Evolutionary conservation across 2,329 filamentous ascomycete genomes (phyloP).

Genomic region (Aurifilum marmelostoma): DNA sequence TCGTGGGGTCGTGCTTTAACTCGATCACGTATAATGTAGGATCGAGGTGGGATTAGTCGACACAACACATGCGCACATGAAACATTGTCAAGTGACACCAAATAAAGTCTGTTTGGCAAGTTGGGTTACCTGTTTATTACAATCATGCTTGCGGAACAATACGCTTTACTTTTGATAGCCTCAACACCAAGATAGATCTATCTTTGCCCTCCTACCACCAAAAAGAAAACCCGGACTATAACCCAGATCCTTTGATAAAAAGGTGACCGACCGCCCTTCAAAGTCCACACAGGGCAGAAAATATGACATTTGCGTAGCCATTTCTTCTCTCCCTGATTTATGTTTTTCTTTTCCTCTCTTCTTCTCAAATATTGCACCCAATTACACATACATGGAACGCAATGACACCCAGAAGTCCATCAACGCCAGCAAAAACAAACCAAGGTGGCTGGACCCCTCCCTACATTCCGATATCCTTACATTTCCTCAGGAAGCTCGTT

Average conservation of each 20-base stretch:
- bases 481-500: conserved; percentile 5
- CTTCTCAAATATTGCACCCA: conserved; percentile 17
- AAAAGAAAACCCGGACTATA: background rate
- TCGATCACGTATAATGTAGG: no score
- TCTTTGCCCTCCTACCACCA: background rate
- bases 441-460: background rate
- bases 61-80: background rate
- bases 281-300: background rate
- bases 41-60: no score
- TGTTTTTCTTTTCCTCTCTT: background rate
- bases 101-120: background rate
- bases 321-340: conserved; percentile 10
- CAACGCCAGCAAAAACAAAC: conserved; percentile 23
- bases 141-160: background rate
- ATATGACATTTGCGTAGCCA: background rate
- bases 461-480: background rate
- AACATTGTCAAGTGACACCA: no score
- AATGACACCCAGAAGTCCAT: conserved; percentile 19
- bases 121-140: background rate
- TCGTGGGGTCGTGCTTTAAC: no score
- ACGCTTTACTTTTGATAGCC: conserved; percentile 5
- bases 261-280: background rate
- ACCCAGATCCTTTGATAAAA: background rate
- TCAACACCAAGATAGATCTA: background rate
- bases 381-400: conserved; percentile 19